These are phyloP conservation scores for Cymbidium sinense DNA, from an alignment of 106 monocot species.

Conservation along the genomic window DNA sequence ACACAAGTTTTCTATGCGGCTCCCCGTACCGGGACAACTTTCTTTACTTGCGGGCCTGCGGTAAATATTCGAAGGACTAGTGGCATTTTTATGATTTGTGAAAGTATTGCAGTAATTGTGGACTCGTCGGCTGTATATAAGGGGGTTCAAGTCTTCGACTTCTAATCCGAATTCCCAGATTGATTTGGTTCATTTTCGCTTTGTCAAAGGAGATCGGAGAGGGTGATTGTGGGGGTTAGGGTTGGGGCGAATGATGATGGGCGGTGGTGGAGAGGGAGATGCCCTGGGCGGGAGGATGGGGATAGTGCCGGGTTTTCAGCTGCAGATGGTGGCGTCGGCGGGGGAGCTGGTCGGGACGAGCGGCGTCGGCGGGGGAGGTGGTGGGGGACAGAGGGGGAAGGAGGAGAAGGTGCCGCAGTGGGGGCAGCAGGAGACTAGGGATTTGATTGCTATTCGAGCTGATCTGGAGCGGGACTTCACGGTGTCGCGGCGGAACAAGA, in stretches of 20 bases:
- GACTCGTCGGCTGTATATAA: no score
- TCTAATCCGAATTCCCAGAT: no score
- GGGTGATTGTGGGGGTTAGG: not conserved
- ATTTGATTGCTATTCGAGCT: slow-evolving; percentile 62
- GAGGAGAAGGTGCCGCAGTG: slow-evolving; percentile 41
- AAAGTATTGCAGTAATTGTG: no score
- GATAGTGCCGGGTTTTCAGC: not conserved
- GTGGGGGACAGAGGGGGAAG: slow-evolving; percentile 7
- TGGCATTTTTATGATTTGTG: no score
- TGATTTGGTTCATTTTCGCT: no score
- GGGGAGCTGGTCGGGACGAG: not conserved
- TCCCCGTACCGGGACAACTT: no score
- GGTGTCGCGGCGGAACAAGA: slow-evolving; percentile 48
- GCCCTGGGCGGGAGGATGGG: not conserved
- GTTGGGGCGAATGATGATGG: not conserved
- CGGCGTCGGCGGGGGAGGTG: not conserved
- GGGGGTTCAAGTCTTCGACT: no score
- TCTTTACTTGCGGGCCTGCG: no score
- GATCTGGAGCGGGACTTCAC: slow-evolving; percentile 71
- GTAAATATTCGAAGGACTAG: no score
- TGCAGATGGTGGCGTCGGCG: slow-evolving; percentile 3
- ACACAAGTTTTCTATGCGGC: no score
- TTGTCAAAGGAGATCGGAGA: no score
- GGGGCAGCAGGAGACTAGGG: slow-evolving; percentile 61
- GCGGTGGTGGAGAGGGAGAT: slow-evolving; percentile 3